Evolutionary conservation across 495 filamentous ascomycete species (phyloP).

Genomic region (Trichocladium uniseriatum): DNA sequence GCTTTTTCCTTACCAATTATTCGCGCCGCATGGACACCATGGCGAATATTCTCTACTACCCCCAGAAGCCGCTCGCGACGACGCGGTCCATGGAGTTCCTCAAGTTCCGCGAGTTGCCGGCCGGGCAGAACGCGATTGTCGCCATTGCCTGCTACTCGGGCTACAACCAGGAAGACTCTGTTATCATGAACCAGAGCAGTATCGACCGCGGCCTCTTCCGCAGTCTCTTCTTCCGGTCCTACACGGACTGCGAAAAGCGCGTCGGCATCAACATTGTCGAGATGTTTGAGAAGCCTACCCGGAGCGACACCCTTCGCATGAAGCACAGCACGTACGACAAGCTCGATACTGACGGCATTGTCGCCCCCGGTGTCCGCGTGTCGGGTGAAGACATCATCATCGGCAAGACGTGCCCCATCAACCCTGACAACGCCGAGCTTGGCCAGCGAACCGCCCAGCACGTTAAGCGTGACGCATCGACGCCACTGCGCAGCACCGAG

Average conservation of each 20-base stretch:
- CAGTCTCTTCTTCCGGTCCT: constrained; percentile 94
- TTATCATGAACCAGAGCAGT: constrained; percentile 99
- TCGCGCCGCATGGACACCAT: constrained; percentile 96
- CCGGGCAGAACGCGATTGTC: constrained; percentile 97
- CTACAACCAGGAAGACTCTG: constrained; percentile 99
- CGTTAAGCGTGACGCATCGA: constrained; percentile 89
- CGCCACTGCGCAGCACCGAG: constrained; percentile 87
- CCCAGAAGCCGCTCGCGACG: constrained; percentile 92
- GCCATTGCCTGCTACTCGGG: constrained; percentile 95
- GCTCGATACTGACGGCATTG: constrained; percentile 88
- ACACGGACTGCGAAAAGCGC: constrained; percentile 90
- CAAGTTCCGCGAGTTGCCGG: constrained; percentile 93
- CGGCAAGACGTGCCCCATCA: constrained; percentile 91
- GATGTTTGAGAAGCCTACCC: constrained; percentile 85
- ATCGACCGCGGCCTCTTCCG: constrained; percentile 96
- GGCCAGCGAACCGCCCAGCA: constrained; percentile 83
- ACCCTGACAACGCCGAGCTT: constrained; percentile 84
- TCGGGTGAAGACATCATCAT: constrained; percentile 99
- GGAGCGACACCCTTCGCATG: constrained; percentile 76
- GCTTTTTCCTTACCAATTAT: constrained; percentile 95
- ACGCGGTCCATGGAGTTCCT: constrained; percentile 98
- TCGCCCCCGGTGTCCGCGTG: constrained; percentile 85
- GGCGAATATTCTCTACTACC: constrained; percentile 98
- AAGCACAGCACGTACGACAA: constrained; percentile 98
- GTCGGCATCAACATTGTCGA: constrained; percentile 85